These are phyloP conservation scores for Podila clonocystis DNA, from an alignment of 192 early-diverging fungal species.

Conservation along the genomic window DNA sequence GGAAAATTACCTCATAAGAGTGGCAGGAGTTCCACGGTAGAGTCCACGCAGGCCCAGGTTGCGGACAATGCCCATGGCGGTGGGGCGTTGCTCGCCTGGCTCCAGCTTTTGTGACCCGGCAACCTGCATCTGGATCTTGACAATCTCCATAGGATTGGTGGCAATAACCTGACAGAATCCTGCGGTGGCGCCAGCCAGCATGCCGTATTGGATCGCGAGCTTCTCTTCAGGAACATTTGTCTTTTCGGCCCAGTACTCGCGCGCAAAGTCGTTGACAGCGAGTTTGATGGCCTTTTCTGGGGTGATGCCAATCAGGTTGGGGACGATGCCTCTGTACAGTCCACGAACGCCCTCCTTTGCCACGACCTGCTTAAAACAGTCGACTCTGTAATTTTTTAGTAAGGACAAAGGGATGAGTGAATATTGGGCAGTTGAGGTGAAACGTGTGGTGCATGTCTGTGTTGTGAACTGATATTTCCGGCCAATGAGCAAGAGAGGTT, in stretches of 20 bases:
- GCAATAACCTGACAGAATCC: conserved; percentile 66
- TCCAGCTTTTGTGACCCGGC: conserved; percentile 37
- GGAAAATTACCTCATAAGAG: conserved; percentile 36
- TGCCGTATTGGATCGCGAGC: conserved; percentile 54
- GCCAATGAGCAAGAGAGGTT: background rate
- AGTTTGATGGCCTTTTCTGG: conserved; percentile 71
- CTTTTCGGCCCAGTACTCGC: conserved; percentile 53
- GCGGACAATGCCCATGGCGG: conserved; percentile 53
- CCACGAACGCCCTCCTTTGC: conserved; percentile 55
- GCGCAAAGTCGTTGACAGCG: conserved; percentile 62
- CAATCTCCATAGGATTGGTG: conserved; percentile 69
- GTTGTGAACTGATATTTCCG: too few species aligned
- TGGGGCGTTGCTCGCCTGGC: conserved; percentile 24
- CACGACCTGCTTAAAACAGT: conserved; percentile 53
- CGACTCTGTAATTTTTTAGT: conserved; percentile 13
- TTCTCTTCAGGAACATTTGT: conserved; percentile 44
- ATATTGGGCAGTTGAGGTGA: too few species aligned
- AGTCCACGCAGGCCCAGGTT: conserved; percentile 56
- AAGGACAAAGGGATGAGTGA: background rate
- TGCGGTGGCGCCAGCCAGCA: conserved; percentile 62
- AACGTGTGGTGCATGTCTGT: too few species aligned
- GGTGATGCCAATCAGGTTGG: conserved; percentile 62
- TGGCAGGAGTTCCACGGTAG: conserved; percentile 57
- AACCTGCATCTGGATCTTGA: conserved; percentile 66
- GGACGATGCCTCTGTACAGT: conserved; percentile 59